A percentile compares a stretch with the other conserved stretches of the same genome.
These are phyloP conservation scores for Botryobasidium botryosum DNA, from an alignment of 768 basidiomycete genomes.

Conservation along the genomic window DNA sequence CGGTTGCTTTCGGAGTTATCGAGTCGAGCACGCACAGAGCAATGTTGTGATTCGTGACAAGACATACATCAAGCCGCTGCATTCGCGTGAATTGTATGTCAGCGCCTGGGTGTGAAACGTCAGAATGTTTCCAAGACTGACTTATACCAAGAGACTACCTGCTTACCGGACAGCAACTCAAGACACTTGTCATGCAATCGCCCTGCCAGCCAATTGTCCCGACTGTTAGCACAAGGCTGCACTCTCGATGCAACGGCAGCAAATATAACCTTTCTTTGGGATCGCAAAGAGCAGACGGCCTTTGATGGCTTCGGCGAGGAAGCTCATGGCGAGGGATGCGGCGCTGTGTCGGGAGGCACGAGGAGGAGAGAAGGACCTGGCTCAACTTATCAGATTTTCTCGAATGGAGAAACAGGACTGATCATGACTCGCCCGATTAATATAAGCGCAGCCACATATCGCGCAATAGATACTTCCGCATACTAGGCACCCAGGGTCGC, in stretches of 20 bases:
- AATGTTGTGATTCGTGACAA: conserved; percentile 86
- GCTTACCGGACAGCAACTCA: conserved; percentile 61
- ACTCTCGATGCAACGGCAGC: neutral
- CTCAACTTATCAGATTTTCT: no score
- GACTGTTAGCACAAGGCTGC: neutral
- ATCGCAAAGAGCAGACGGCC: conserved; percentile 87
- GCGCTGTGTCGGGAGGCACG: no score
- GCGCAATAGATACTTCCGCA: no score
- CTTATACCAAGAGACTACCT: neutral
- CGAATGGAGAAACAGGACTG: no score
- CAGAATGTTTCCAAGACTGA: neutral
- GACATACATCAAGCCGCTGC: conserved; percentile 76
- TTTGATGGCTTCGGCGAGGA: conserved; percentile 63
- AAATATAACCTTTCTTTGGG: conserved; percentile 75
- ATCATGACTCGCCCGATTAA: no score
- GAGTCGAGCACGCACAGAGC: conserved; percentile 51
- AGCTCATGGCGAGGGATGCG: conserved; percentile 20
- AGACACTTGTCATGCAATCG: conserved; percentile 84
- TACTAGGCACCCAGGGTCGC: no score
- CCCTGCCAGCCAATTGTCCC: conserved; percentile 29
- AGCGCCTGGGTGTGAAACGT: conserved; percentile 43
- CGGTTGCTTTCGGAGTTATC: no score
- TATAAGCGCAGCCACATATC: no score
- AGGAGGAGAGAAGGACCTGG: no score
- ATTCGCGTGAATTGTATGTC: conserved; percentile 89